These are phyloP conservation scores for Fusarium kyushuense DNA, from an alignment of 2,329 filamentous ascomycete genomes.

Conservation along the genomic window DNA sequence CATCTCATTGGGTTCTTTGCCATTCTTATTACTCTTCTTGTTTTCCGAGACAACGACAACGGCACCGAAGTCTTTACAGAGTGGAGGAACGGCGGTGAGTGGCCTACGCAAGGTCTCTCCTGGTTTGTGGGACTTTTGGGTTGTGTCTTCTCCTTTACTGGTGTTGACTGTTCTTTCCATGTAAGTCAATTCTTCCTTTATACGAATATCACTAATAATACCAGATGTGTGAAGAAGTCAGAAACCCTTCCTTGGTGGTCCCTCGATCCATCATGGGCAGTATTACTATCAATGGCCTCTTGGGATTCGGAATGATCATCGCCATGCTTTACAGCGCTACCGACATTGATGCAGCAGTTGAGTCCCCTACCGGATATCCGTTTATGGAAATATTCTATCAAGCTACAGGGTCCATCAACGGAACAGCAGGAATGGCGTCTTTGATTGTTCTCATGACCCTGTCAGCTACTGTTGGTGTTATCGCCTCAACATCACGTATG, in stretches of 20 bases:
- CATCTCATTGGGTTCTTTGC: slow-evolving; percentile 62
- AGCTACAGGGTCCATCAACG: slow-evolving; percentile 36
- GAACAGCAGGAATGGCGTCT: slow-evolving; percentile 37
- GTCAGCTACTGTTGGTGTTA: slow-evolving; percentile 42
- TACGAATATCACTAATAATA: rapidly evolving
- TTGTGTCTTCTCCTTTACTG: slow-evolving; percentile 43
- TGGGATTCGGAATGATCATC: slow-evolving; percentile 43
- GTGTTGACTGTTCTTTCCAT: slow-evolving; percentile 45
- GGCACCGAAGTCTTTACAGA: slow-evolving; percentile 49
- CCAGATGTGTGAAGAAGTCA: slow-evolving; percentile 45
- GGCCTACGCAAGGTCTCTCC: slow-evolving; percentile 39
- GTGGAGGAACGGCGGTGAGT: slow-evolving; percentile 44
- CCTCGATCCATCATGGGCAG: slow-evolving; percentile 44
- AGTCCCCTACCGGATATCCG: slow-evolving; percentile 40
- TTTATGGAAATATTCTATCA: slow-evolving; percentile 45
- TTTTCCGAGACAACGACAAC: slow-evolving; percentile 47
- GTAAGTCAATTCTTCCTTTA: background rate
- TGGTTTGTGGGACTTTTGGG: slow-evolving; percentile 44
- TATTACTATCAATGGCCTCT: slow-evolving; percentile 34
- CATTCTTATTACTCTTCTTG: slow-evolving; percentile 53
- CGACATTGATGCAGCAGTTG: slow-evolving; percentile 40
- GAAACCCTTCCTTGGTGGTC: slow-evolving; percentile 40
- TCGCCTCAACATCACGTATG: slow-evolving; percentile 44
- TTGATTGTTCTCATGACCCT: slow-evolving; percentile 43
- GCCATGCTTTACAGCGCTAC: slow-evolving; percentile 44